These are phyloP conservation scores for Miscanthus lutarioriparius DNA, from an alignment of 176 grass and related monocot genomes.

Conservation along the genomic window DNA sequence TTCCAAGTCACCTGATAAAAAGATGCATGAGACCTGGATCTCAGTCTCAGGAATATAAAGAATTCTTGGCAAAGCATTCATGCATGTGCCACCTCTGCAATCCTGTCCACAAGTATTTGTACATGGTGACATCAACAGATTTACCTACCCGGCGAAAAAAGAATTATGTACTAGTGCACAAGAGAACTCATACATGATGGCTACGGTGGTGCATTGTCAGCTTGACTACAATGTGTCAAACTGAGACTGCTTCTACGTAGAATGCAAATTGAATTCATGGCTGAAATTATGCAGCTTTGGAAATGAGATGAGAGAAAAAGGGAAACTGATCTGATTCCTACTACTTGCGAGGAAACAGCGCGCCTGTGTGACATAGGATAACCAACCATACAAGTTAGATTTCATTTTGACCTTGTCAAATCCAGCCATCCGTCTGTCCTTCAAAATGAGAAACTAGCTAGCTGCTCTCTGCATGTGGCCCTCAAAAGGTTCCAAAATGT, in stretches of 20 bases:
- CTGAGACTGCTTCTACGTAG: background rate
- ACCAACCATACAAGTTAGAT: slow-evolving; percentile 10
- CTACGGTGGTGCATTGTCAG: slow-evolving; percentile 42
- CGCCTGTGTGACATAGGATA: slow-evolving; percentile 17
- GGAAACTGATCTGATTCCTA: background rate
- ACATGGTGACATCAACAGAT: slow-evolving; percentile 28
- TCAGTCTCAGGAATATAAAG: background rate
- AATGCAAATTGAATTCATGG: background rate
- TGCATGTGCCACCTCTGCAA: slow-evolving; percentile 33
- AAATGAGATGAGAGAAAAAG: background rate
- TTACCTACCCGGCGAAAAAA: slow-evolving; percentile 40
- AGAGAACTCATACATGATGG: slow-evolving; percentile 21
- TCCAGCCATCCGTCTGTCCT: background rate
- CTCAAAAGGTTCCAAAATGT: slow-evolving; percentile 17
- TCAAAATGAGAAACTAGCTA: background rate
- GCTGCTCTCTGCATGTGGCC: background rate
- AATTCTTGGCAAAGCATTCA: background rate
- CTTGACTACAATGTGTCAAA: slow-evolving; percentile 42
- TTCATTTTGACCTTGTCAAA: slow-evolving; percentile 28
- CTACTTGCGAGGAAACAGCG: slow-evolving; percentile 30
- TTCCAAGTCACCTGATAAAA: slow-evolving; percentile 27
- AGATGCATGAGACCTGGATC: slow-evolving; percentile 28
- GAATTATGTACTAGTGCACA: background rate
- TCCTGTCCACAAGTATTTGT: slow-evolving; percentile 24
- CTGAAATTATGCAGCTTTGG: slow-evolving; percentile 20